Conservation (phyloP, 2,329 filamentous ascomycete genomes). For the Leptographium lundbergii region DNA sequence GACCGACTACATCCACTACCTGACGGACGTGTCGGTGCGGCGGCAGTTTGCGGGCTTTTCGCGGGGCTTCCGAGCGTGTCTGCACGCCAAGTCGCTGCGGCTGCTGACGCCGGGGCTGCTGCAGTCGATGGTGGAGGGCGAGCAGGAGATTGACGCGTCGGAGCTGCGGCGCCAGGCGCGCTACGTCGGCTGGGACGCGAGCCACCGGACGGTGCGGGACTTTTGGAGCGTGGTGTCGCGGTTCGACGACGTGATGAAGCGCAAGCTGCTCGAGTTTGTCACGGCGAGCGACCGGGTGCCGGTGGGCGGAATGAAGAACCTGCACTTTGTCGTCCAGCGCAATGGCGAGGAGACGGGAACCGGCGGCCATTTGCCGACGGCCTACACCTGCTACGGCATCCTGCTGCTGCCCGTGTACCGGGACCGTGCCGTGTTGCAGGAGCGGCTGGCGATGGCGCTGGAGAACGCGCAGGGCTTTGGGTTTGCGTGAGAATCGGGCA, state of each 20-base stretch:
- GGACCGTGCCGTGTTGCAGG: slow-evolving; percentile 53
- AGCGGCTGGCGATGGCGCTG: slow-evolving; percentile 73
- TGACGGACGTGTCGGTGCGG: slow-evolving; percentile 64
- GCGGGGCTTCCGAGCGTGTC: slow-evolving; percentile 64
- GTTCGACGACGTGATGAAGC: slow-evolving; percentile 57
- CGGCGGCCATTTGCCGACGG: slow-evolving; percentile 58
- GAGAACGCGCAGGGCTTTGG: slow-evolving; percentile 86
- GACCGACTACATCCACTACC: slow-evolving; percentile 71
- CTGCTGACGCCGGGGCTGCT: slow-evolving; percentile 61
- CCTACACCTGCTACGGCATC: slow-evolving; percentile 87
- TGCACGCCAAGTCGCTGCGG: slow-evolving; percentile 56
- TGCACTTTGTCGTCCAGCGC: slow-evolving; percentile 74
- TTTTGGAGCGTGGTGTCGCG: slow-evolving; percentile 74
- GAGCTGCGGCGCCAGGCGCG: slow-evolving; percentile 59
- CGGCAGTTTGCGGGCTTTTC: slow-evolving; percentile 73
- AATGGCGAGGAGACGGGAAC: slow-evolving; percentile 51
- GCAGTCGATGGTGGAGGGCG: slow-evolving; percentile 71
- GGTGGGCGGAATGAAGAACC: slow-evolving; percentile 67
- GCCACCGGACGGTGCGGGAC: slow-evolving; percentile 55
- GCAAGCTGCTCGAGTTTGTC: slow-evolving; percentile 79
- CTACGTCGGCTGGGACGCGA: slow-evolving; percentile 70
- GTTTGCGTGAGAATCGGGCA: slow-evolving; percentile 54
- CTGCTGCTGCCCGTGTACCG: slow-evolving; percentile 75
- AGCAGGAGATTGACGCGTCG: slow-evolving; percentile 64
- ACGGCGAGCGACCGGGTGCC: slow-evolving; percentile 87